Evolutionary conservation across 2,329 filamentous ascomycete species (phyloP).

Genomic region (Esteya vermicola): DNA sequence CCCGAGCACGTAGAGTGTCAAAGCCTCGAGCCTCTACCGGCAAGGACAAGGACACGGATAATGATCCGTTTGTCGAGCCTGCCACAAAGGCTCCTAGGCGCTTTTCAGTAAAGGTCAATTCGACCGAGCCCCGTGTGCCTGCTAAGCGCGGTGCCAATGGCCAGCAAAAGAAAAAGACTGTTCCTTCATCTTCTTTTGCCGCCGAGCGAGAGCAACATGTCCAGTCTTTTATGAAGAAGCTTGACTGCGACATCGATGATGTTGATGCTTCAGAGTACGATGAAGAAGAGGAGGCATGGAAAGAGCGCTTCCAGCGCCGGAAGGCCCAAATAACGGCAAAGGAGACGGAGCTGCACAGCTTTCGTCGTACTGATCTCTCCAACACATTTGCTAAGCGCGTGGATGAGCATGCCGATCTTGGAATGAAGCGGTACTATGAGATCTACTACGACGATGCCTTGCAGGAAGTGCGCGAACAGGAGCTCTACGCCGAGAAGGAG

Average conservation of each 20-base stretch:
- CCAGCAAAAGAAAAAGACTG: conserved; percentile 32
- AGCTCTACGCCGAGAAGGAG: conserved; percentile 90
- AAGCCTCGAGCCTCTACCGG: conserved; percentile 8
- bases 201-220: conserved; percentile 55
- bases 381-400: conserved; percentile 47
- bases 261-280: conserved; percentile 29
- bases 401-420: conserved; percentile 51
- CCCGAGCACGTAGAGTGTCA: conserved; percentile 5
- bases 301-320: conserved; percentile 51
- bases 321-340: conserved; percentile 47
- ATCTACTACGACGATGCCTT: conserved; percentile 69
- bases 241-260: conserved; percentile 26
- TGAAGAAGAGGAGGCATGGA: conserved; percentile 30
- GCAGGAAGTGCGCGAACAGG: conserved; percentile 75
- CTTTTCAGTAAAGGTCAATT: conserved; percentile 30
- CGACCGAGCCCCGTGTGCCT: conserved; percentile 27
- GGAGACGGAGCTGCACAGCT: conserved; percentile 48
- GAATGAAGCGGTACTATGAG: conserved; percentile 62
- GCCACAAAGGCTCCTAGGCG: conserved; percentile 33
- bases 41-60: conserved; percentile 35
- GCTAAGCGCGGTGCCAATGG: conserved; percentile 48
- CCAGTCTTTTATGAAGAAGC: conserved; percentile 43
- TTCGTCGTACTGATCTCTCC: conserved; percentile 45
- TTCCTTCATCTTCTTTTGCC: conserved; percentile 18
- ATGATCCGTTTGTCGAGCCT: conserved; percentile 15